phyloP scores from a whole-genome alignment of 108 stramenopile genomes.

The Cylindrotheca closterium region DNA sequence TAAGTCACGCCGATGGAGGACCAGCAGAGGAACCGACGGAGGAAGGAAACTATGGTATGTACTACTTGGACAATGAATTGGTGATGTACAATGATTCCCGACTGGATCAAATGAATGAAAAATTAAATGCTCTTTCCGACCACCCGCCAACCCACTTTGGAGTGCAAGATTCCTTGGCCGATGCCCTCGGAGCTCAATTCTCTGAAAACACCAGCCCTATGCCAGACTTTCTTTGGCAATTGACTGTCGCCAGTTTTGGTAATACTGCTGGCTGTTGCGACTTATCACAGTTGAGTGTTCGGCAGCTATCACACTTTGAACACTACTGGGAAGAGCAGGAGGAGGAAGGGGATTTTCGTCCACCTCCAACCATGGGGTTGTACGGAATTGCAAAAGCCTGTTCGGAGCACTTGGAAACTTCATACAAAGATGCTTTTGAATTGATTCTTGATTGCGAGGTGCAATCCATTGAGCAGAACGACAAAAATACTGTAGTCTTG shows the following conservation, averaged over 20 bases:
- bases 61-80: slow-evolving; percentile 33
- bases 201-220: not conserved
- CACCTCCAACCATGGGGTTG: slow-evolving; percentile 16
- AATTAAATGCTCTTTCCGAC: slow-evolving; percentile 18
- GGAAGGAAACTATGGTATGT: slow-evolving; percentile 42
- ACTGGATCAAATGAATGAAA: slow-evolving; percentile 20
- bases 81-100: slow-evolving; percentile 29
- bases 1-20: slow-evolving; percentile 42
- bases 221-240: slow-evolving; percentile 7
- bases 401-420: not conserved
- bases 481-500: not conserved
- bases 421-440: not conserved
- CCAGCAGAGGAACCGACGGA: slow-evolving; percentile 25
- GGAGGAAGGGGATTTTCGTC: slow-evolving; percentile 29
- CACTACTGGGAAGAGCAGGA: slow-evolving; percentile 40
- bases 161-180: not conserved
- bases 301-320: slow-evolving; percentile 17
- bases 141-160: not conserved
- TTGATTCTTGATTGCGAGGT: not conserved
- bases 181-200: slow-evolving; percentile 6
- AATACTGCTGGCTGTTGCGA: slow-evolving; percentile 42
- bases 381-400: slow-evolving; percentile 8
- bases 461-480: not conserved
- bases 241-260: slow-evolving; percentile 38
- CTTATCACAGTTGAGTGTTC: slow-evolving; percentile 20